Evolutionary conservation across 2,329 filamentous ascomycete species (phyloP).

Genomic region (Apiospora sp.): DNA sequence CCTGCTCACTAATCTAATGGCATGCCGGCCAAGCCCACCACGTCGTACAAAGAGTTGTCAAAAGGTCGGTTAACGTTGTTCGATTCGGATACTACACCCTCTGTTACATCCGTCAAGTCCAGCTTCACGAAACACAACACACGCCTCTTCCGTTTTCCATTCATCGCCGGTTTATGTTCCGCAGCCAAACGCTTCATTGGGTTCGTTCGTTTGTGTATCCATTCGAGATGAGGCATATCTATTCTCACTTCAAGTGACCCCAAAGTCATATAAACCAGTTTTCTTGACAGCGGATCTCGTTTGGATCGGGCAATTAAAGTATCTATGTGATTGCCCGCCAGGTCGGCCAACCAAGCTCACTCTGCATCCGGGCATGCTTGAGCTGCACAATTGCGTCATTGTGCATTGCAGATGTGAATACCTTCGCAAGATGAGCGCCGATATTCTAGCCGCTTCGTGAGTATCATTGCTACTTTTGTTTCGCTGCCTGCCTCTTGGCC

Average conservation of each 20-base stretch:
- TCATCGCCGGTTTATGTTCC: neutral
- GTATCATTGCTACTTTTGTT: constrained; percentile 44
- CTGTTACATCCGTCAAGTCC: neutral
- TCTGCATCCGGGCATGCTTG: neutral
- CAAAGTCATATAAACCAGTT: neutral
- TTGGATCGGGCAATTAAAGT: constrained; percentile 1
- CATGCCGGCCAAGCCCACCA: neutral
- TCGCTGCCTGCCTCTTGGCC: constrained; percentile 53
- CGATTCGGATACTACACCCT: neutral
- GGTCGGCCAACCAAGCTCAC: neutral
- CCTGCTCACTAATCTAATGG: neutral
- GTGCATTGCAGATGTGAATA: neutral
- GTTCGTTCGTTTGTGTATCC: neutral
- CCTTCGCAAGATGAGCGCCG: neutral
- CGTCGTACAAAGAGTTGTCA: neutral
- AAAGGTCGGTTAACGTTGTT: neutral
- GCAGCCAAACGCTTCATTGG: neutral
- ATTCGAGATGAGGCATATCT: neutral
- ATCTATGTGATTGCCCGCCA: neutral
- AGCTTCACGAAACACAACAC: neutral
- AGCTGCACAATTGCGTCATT: constrained; percentile 7
- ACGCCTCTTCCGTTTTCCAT: neutral
- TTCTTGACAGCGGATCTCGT: neutral
- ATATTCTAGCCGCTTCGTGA: neutral
- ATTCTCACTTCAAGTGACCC: neutral